Conservation (phyloP, 164 flowering plant species). For the Vitis rupestris region DNA sequence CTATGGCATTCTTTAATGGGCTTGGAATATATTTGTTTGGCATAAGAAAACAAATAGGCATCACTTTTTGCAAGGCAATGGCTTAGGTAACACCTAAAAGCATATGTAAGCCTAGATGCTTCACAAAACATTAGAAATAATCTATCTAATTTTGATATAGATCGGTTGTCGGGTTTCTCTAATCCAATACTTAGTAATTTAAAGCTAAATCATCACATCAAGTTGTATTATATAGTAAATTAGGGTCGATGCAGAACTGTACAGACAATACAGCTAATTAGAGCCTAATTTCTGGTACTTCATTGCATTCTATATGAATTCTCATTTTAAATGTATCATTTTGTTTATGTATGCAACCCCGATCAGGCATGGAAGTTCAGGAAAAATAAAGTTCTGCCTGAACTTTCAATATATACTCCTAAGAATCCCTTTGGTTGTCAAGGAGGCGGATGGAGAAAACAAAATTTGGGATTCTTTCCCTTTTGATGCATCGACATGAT, state of each 20-base stretch:
- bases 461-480: background rate
- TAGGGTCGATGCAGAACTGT: background rate
- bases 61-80: conserved; percentile 14
- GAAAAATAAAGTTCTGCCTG: no score
- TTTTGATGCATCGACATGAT: background rate
- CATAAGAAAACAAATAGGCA: background rate
- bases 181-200: background rate
- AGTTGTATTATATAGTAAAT: background rate
- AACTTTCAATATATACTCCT: no score
- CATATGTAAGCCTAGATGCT: conserved; percentile 4
- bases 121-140: background rate
- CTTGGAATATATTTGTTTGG: background rate
- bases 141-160: background rate
- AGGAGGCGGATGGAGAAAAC: background rate
- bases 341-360: no score
- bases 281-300: background rate
- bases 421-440: background rate
- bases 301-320: no score
- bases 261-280: background rate
- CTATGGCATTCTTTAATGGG: background rate
- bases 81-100: background rate
- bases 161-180: background rate
- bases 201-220: background rate
- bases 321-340: no score
- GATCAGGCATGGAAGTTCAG: no score